These are phyloP conservation scores for Colletotrichum lentis DNA, from an alignment of 2,329 filamentous ascomycete genomes.

Conservation along the genomic window DNA sequence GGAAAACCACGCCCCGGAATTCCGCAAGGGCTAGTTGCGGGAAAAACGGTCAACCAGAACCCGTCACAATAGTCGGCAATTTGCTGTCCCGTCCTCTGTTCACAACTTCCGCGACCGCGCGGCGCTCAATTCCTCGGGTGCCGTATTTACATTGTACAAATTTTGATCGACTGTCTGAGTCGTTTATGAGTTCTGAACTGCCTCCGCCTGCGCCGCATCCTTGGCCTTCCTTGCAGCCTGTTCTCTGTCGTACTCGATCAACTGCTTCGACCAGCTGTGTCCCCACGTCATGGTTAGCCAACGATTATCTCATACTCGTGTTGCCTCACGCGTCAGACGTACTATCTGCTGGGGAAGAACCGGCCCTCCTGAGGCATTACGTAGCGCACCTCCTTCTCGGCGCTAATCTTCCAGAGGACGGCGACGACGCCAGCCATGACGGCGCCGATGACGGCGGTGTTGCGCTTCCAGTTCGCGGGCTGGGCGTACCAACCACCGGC, in stretches of 20 bases:
- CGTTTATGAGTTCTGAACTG: conserved; percentile 36
- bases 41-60: background rate
- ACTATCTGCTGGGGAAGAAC: conserved; percentile 88
- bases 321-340: conserved; percentile 49
- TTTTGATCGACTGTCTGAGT: conserved; percentile 14
- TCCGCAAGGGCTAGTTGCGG: background rate
- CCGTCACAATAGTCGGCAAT: background rate
- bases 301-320: background rate
- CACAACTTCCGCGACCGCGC: conserved; percentile 31
- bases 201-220: conserved; percentile 39
- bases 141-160: conserved; percentile 36
- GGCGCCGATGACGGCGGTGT: conserved; percentile 80
- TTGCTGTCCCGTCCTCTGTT: background rate
- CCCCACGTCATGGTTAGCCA: conserved; percentile 27
- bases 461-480: conserved; percentile 92
- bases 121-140: conserved; percentile 34
- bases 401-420: conserved; percentile 75
- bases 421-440: conserved; percentile 74
- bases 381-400: conserved; percentile 75
- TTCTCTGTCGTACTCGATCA: conserved; percentile 57
- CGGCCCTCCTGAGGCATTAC: conserved; percentile 78
- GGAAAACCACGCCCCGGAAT: background rate
- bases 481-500: conserved; percentile 97
- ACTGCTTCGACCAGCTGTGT: conserved; percentile 55
- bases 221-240: conserved; percentile 48